Base-by-base conservation (phyloP, 495 filamentous ascomycete genomes). In the Aspergillus saccharolyticus region DNA sequence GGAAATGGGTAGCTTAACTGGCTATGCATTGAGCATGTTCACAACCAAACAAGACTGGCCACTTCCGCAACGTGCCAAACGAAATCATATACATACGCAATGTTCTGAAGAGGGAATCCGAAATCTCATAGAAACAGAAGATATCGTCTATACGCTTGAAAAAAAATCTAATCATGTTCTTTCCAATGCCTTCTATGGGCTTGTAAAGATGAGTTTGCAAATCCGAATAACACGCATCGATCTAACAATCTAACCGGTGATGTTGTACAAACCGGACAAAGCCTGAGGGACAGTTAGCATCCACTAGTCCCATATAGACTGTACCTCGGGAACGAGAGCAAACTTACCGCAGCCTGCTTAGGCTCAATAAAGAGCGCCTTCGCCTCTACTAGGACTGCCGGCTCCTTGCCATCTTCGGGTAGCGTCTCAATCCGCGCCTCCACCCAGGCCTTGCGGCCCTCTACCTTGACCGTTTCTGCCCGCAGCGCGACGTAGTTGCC, bases 381-480 rank as follows among this genome's bases (percentile, higher is more conserved):
- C 15, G 89, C 90, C 73, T 91, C 87, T 24, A 83, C 88, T 46
- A 94, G 71, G 21, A 91, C 80, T 12, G 80, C 66, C 10, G 88
- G 85, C 42, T 80, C 80, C 65, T 84, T 75, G 17, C 81, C 83
- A 42, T 80, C 80, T 49, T 74, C 77, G 42, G 84, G 83, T 14
- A 97, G 77, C 20, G 90, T 88, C 80, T 96, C 93, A 63, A 98
- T 88, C 60, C 84, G 83, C 19, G 90, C 95, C 72, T 91, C 86
- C 6, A 97, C 92, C 93, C 93, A 98, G 19, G 92, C 94, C 72
- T 98, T 98, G 58, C 94, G 80, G 6, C 94, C 95, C 68, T 97
- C 93, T 9, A 91, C 89, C 76, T 89, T 95, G 19, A 83, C 83
- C 17, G 91, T 96, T 64, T 84, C 83, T 18, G 90, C 95, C 53